Base-by-base conservation (phyloP, 2,329 filamentous ascomycete species). In the Parafenestella ontariensis region DNA sequence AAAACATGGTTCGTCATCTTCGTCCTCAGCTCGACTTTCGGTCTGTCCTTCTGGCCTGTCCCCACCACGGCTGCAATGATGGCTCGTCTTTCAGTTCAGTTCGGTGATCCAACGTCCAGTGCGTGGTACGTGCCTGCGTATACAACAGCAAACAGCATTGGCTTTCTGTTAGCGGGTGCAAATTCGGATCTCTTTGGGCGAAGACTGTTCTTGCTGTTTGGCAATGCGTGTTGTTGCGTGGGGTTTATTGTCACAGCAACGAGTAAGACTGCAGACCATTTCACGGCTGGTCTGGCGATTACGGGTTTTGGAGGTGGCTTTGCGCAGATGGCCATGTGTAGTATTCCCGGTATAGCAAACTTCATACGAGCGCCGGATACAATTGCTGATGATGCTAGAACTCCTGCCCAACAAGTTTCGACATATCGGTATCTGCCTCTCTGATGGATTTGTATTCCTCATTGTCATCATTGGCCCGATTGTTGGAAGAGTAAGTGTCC, bases 121-220 rank as follows among this genome's bases (percentile, higher is more conserved):
- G 50, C 58, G 9, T 68, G 63, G 64, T 69, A 61, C 34, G 52
- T 69, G 15, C 65, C 64, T 28, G 62, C 62, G 9, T 66, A 66
- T 37, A 68, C 65, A 5, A 65, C 63, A n/a, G 59, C 55, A 11
- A 68, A 65, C 33, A 55, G 58, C 7, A 65, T 68, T 31, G 65
- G 63, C 1, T 65, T 68, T 36, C 36, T 68, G 9, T 46, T 68
- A 9, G 65, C 65, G 28, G 75, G 75, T 6, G 69, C 79, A 3
- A 82, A 82, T 59, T 80, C 79, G 2, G 81, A 83, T 69, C 69
- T 82, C 4, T 76, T 82, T 28, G 81, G 81, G 11, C 76, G 81
- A 56, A 73, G 79, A 17, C 79, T 77, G 71, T 81, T 81, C 61
- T 61, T 81, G 34, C 68, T 80, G 2, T 67, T 74, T 36, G 79